phyloP scores from a whole-genome alignment of 2,329 filamentous ascomycete species.

The Cladosporium cucumerinum region DNA sequence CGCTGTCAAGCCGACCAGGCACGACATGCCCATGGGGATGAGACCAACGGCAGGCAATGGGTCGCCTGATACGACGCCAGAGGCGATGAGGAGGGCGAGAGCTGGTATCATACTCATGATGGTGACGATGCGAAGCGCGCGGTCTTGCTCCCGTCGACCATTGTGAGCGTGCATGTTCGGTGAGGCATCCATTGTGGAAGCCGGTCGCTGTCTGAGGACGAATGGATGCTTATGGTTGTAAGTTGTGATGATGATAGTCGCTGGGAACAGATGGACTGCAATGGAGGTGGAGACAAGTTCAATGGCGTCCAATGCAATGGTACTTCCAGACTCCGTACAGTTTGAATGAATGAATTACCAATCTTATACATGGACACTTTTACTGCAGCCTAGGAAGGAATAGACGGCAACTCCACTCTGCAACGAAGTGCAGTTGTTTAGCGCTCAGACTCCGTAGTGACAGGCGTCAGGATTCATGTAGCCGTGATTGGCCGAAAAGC shows the following conservation, averaged over 20 bases:
- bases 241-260: not conserved
- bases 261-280: not conserved
- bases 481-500: not conserved
- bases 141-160: constrained; percentile 9
- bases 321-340: not conserved
- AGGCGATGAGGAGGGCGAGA: constrained; percentile 22
- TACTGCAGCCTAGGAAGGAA: constrained; percentile 6
- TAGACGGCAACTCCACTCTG: not conserved
- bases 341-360: not conserved
- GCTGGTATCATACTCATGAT: constrained; percentile 19
- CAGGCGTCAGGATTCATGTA: constrained; percentile 6
- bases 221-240: not conserved
- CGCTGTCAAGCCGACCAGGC: constrained; percentile 14
- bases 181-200: not conserved
- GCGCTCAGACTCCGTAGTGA: not conserved
- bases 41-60: constrained; percentile 18
- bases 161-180: not conserved
- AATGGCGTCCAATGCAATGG: not conserved
- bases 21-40: constrained; percentile 23
- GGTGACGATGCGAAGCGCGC: constrained; percentile 19
- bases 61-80: constrained; percentile 18
- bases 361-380: not conserved
- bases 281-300: not conserved
- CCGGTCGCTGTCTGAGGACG: not conserved
- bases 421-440: not conserved